Percentiles rank a stretch among this genome's conserved stretches.
Evolutionary conservation across 2,329 filamentous ascomycete genomes (phyloP).

Genomic region (Cryphonectria japonica): DNA sequence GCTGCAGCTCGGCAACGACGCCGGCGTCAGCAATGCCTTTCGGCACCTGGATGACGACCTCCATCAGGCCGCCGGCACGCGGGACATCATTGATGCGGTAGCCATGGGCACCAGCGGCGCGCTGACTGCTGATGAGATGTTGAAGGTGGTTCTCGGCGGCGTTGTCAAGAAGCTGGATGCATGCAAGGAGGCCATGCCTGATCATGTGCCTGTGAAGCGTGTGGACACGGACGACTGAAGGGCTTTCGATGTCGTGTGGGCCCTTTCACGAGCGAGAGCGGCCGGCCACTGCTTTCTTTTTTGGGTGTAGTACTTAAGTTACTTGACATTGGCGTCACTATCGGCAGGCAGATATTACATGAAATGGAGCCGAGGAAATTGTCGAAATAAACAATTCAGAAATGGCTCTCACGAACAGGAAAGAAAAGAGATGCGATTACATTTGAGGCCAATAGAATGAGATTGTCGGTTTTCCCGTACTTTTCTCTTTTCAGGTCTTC

Average conservation of each 20-base stretch:
- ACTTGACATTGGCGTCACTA: not conserved
- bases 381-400: not conserved
- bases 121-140: constrained; percentile 27
- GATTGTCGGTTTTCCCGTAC: not conserved
- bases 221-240: constrained; percentile 18
- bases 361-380: not conserved
- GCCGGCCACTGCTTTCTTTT: not conserved
- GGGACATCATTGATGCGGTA: constrained; percentile 29
- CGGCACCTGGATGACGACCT: constrained; percentile 32
- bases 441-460: not conserved
- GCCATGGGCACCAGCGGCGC: constrained; percentile 18
- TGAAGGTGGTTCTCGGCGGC: constrained; percentile 31
- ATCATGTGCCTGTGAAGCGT: constrained; percentile 19
- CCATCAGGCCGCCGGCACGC: constrained; percentile 25
- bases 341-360: not conserved
- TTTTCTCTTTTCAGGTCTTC: not conserved
- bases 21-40: constrained; percentile 23
- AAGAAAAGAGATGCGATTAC: too few relatives aligned
- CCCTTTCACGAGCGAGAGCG: not conserved
- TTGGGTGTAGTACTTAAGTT: not conserved
- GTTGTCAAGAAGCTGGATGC: constrained; percentile 32
- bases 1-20: constrained; percentile 29
- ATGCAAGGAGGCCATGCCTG: constrained; percentile 22
- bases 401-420: not conserved
- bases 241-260: not conserved